Conservation (phyloP, 1,284 basidiomycete species). For the Marasmius oreades region DNA sequence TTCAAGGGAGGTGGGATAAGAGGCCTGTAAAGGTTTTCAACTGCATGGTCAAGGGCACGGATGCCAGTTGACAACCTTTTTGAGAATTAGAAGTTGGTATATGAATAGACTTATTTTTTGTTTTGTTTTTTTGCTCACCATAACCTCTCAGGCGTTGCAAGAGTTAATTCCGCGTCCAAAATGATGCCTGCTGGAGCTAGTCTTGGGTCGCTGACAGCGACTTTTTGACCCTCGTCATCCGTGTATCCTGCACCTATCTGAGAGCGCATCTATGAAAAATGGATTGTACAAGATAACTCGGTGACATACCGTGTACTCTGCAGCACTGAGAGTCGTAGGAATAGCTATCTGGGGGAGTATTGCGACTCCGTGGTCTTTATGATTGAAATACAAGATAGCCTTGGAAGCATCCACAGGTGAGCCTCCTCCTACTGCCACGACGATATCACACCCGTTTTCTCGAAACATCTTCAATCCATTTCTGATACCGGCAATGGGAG, state of each 20-base stretch:
- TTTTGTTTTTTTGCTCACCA: no score
- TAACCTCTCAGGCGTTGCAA: slow-evolving; percentile 70
- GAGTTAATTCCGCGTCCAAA: slow-evolving; percentile 73
- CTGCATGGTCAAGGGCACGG: slow-evolving; percentile 76
- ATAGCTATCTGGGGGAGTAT: slow-evolving; percentile 63
- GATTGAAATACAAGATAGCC: slow-evolving; percentile 59
- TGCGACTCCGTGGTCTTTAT: slow-evolving; percentile 48
- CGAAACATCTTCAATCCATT: slow-evolving; percentile 54
- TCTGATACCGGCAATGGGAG: slow-evolving; percentile 67
- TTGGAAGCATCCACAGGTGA: slow-evolving; percentile 79
- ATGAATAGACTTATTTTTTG: slow-evolving; percentile 9
- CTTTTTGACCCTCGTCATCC: slow-evolving; percentile 69
- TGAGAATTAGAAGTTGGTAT: slow-evolving; percentile 11
- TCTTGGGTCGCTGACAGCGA: slow-evolving; percentile 47
- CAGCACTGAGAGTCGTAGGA: slow-evolving; percentile 80
- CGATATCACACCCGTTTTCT: slow-evolving; percentile 56
- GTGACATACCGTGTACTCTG: slow-evolving; percentile 64
- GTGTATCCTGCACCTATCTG: slow-evolving; percentile 71
- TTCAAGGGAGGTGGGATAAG: slow-evolving; percentile 57
- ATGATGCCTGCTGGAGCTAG: slow-evolving; percentile 71
- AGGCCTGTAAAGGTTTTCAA: slow-evolving; percentile 71
- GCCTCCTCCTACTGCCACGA: slow-evolving; percentile 76
- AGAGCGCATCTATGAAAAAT: slow-evolving; percentile 4
- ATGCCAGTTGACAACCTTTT: slow-evolving; percentile 73
- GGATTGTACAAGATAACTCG: slow-evolving; percentile 11